Conservation (phyloP, 164 flowering plant genomes). For the Vitis rupestris region DNA sequence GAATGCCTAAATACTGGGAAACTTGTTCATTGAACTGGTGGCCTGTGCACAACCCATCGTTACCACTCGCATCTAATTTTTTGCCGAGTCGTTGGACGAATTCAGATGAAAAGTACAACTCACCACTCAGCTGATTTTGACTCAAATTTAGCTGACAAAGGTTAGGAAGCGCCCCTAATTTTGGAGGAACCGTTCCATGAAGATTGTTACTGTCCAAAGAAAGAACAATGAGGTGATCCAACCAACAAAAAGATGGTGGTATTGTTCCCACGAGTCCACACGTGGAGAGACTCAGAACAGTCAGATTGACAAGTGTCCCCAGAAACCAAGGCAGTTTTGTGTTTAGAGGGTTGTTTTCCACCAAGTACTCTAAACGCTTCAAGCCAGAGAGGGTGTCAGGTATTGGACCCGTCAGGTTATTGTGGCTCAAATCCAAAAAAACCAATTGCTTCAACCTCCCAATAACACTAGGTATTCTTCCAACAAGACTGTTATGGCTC, state of each 20-base stretch:
- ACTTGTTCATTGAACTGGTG: not conserved
- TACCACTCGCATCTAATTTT: slow-evolving; percentile 44
- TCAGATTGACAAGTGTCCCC: slow-evolving; percentile 30
- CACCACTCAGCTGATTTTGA: slow-evolving; percentile 40
- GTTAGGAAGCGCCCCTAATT: slow-evolving; percentile 32
- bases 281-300: slow-evolving; percentile 40
- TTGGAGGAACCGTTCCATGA: slow-evolving; percentile 41
- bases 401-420: slow-evolving; percentile 41
- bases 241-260: no score
- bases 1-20: no score
- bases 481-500: slow-evolving; percentile 34
- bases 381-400: slow-evolving; percentile 42
- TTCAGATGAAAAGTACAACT: slow-evolving; percentile 25
- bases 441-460: slow-evolving; percentile 35
- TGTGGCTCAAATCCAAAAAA: slow-evolving; percentile 47
- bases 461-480: slow-evolving; percentile 33
- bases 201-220: slow-evolving; percentile 44
- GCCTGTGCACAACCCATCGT: slow-evolving; percentile 37
- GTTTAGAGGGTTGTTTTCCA: slow-evolving; percentile 45
- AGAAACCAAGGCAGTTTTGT: slow-evolving; percentile 31
- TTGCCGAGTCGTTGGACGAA: slow-evolving; percentile 42
- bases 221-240: no score
- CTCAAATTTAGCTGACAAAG: slow-evolving; percentile 45
- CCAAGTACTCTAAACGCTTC: slow-evolving; percentile 35
- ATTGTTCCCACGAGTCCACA: slow-evolving; percentile 36